A percentile compares a stretch with the other conserved stretches of the same genome.
Conservation (phyloP, 139 green algal genomes). For the Penium margaritaceum region DNA sequence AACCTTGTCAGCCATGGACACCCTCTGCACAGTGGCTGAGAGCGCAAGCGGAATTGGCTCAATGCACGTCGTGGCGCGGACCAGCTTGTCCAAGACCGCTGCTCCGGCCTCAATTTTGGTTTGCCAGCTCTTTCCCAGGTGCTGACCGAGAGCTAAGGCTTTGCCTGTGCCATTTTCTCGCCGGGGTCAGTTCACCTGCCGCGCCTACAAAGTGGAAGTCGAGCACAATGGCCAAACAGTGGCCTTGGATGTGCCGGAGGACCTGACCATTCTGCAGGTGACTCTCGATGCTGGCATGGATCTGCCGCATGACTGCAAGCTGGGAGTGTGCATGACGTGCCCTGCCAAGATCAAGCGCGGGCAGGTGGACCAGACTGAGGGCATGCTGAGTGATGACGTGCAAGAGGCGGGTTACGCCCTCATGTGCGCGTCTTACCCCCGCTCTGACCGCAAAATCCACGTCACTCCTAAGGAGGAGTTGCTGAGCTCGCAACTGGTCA, state of each 20-base stretch:
- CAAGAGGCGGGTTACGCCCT: conserved; percentile 41
- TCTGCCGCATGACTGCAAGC: conserved; percentile 45
- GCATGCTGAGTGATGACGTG: conserved; percentile 49
- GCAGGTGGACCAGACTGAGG: conserved; percentile 36
- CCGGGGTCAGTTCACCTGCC: no score
- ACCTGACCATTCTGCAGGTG: conserved; percentile 35
- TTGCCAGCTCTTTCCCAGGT: no score
- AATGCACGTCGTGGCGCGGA: no score
- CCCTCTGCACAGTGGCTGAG: no score
- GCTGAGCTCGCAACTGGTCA: conserved; percentile 36
- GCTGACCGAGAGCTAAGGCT: no score
- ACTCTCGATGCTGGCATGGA: conserved; percentile 39
- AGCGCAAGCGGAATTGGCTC: no score
- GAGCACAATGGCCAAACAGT: conserved; percentile 17
- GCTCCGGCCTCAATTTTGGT: no score
- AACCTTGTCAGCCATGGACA: no score
- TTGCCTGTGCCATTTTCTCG: no score
- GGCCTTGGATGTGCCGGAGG: conserved; percentile 33
- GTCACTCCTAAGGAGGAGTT: conserved; percentile 44
- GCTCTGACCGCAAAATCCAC: conserved; percentile 44
- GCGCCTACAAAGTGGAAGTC: conserved; percentile 24
- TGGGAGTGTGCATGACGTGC: conserved; percentile 48
- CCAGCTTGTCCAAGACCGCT: no score
- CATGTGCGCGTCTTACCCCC: conserved; percentile 43
- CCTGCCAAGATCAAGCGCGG: conserved; percentile 39